Percentiles rank a stretch among this genome's conserved stretches.
phyloP scores from a whole-genome alignment of 2,329 filamentous ascomycete genomes.

The Fusarium sublunatum region DNA sequence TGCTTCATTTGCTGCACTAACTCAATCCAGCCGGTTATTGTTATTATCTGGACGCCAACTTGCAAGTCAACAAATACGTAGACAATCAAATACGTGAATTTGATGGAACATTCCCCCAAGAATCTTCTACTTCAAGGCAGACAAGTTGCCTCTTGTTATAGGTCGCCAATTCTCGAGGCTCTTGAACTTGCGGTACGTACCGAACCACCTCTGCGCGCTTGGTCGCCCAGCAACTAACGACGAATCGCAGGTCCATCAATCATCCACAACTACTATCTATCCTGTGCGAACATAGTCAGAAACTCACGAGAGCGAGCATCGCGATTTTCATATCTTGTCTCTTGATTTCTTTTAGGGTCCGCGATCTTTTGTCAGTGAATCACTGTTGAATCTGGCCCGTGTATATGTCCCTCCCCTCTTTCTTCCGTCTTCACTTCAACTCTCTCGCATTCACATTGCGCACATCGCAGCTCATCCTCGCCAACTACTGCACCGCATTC shows the following conservation, averaged over 20 bases:
- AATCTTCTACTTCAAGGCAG: neutral
- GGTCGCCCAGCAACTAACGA: conserved; percentile 37
- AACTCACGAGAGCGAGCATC: conserved; percentile 5
- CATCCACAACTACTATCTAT: conserved; percentile 6
- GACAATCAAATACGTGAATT: neutral
- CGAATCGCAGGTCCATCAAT: conserved; percentile 7
- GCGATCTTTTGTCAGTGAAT: conserved; percentile 18
- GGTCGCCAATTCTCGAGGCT: neutral
- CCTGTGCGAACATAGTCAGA: conserved; percentile 5
- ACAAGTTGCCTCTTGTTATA: neutral
- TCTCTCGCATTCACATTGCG: conserved; percentile 12
- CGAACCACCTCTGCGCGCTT: conserved; percentile 4
- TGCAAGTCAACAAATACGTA: conserved; percentile 26
- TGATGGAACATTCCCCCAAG: neutral
- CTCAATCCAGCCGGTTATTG: neutral
- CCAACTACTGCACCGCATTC: neutral
- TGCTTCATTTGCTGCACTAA: conserved; percentile 6
- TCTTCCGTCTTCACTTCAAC: conserved; percentile 17
- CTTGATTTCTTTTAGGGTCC: neutral
- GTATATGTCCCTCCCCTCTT: conserved; percentile 1
- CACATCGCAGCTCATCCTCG: neutral
- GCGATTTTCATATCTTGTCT: neutral
- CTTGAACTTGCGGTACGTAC: neutral
- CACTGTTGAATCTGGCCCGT: conserved; percentile 4
- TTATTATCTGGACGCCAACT: conserved; percentile 1